Conservation (phyloP, 441 rosid species). For the Gossypium davidsonii region DNA sequence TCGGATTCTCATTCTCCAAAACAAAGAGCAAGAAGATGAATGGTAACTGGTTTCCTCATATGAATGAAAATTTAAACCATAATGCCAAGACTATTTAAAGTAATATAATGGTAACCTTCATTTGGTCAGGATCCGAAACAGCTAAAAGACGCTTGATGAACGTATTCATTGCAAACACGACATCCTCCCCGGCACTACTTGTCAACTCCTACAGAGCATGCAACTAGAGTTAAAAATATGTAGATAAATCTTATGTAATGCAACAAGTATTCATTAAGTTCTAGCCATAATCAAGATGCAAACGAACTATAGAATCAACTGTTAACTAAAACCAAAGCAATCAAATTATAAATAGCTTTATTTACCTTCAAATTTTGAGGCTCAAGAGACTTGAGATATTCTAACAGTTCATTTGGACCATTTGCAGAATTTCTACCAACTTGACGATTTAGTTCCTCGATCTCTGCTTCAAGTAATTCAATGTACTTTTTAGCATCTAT, state of each 20-base stretch:
- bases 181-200: conserved; percentile 92
- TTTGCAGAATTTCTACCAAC: conserved; percentile 55
- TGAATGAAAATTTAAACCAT: neutral
- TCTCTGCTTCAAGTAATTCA: conserved; percentile 90
- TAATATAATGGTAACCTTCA: conserved; percentile 56
- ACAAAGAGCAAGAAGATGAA: neutral
- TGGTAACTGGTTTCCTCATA: neutral
- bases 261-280: neutral
- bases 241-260: neutral
- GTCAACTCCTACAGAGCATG: conserved; percentile 62
- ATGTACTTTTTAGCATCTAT: conserved; percentile 89
- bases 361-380: conserved; percentile 91
- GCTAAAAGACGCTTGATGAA: conserved; percentile 88
- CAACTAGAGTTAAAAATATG: neutral
- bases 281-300: neutral
- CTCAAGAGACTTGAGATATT: conserved; percentile 81
- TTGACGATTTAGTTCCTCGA: conserved; percentile 77
- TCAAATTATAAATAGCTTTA: neutral
- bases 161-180: conserved; percentile 83
- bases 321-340: neutral
- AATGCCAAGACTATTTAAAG: neutral
- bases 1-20: neutral
- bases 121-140: conserved; percentile 70
- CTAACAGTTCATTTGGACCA: conserved; percentile 79
- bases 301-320: neutral